phyloP scores from a whole-genome alignment of 345 rosid genomes.

The Populus davidiana region DNA sequence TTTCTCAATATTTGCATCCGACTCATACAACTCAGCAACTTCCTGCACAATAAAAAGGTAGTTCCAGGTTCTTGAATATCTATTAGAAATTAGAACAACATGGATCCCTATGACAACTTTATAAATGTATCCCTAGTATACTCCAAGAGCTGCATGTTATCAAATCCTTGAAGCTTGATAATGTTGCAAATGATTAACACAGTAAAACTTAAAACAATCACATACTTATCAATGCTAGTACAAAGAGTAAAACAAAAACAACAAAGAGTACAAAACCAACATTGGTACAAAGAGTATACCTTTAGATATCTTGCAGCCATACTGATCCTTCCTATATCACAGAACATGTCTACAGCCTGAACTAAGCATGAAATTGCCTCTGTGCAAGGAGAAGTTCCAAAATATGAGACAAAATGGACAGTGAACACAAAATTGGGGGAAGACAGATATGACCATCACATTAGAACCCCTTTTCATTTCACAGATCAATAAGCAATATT shows the following conservation, averaged over 20 bases:
- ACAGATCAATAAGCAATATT: not conserved
- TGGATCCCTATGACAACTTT: not conserved
- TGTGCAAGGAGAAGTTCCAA: slow-evolving; percentile 31
- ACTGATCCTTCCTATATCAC: slow-evolving; percentile 93
- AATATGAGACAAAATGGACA: not conserved
- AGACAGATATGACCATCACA: not conserved
- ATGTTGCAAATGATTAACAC: not conserved
- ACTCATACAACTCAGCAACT: slow-evolving; percentile 32
- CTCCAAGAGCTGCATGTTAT: not conserved
- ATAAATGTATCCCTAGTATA: not conserved
- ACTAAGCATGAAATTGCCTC: slow-evolving; percentile 90
- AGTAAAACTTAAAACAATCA: not conserved
- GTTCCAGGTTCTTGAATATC: not conserved
- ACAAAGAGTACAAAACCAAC: not conserved
- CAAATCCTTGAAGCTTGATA: not conserved
- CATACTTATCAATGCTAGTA: not conserved
- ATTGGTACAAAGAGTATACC: slow-evolving; percentile 33
- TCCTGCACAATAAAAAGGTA: slow-evolving; percentile 12
- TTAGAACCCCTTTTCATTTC: not conserved
- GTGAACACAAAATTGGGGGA: not conserved
- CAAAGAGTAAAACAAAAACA: not conserved
- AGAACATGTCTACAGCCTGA: slow-evolving; percentile 71
- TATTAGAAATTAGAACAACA: not conserved
- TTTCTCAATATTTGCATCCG: slow-evolving; percentile 30
- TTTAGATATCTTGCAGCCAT: slow-evolving; percentile 98